A percentile compares a stretch with the other conserved stretches of the same genome.
Conservation (phyloP, 2,329 filamentous ascomycete species). For the Aspergillus ibericus region DNA sequence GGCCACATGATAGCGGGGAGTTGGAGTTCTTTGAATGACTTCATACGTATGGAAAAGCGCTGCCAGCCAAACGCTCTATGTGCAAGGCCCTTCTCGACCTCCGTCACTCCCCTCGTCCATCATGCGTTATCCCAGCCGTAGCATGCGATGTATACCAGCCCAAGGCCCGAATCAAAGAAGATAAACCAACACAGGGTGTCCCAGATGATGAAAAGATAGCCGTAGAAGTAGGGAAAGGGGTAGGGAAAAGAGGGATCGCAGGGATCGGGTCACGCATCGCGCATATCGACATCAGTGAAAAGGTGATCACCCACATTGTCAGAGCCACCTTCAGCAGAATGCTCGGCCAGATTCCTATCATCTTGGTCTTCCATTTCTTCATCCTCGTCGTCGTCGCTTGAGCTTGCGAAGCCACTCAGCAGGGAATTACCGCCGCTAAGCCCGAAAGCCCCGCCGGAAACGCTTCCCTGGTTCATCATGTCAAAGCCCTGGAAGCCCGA, state of each 20-base stretch:
- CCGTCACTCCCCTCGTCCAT: constrained; percentile 18
- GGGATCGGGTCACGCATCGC: constrained; percentile 48
- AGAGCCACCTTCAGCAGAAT: constrained; percentile 50
- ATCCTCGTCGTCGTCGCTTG: constrained; percentile 93
- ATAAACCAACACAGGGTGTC: not conserved
- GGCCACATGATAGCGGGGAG: constrained; percentile 21
- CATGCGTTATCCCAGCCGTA: constrained; percentile 18
- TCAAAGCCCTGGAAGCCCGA: constrained; percentile 63
- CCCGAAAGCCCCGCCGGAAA: constrained; percentile 70
- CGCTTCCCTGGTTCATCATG: constrained; percentile 63
- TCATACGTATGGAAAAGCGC: constrained; percentile 25
- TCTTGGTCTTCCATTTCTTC: constrained; percentile 76
- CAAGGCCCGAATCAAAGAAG: not conserved
- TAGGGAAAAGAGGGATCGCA: constrained; percentile 2
- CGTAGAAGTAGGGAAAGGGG: constrained; percentile 10
- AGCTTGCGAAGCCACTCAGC: constrained; percentile 88
- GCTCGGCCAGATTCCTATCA: constrained; percentile 50
- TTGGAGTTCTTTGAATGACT: constrained; percentile 20
- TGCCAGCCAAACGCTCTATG: constrained; percentile 21
- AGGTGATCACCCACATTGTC: constrained; percentile 67
- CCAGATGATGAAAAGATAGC: constrained; percentile 2
- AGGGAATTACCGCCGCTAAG: constrained; percentile 69
- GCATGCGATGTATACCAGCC: constrained; percentile 8
- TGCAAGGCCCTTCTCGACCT: constrained; percentile 17
- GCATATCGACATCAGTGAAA: constrained; percentile 63